phyloP scores from a whole-genome alignment of 1,139 yeast species.

The Lipomyces yarrowii region DNA sequence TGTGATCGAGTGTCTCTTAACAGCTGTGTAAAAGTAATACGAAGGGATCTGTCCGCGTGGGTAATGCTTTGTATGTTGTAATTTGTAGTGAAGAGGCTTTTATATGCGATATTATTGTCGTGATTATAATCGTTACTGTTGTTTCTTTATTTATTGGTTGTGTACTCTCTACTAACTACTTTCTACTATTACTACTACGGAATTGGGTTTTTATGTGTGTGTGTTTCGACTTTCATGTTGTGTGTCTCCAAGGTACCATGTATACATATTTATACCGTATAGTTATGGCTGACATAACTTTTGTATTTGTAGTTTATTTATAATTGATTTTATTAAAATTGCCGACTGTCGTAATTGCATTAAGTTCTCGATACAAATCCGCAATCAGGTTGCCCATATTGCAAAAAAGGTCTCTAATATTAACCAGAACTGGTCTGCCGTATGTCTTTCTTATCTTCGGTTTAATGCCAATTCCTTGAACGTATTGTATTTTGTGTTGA shows the following conservation, averaged over 20 bases:
- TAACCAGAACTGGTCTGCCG: too few relatives aligned
- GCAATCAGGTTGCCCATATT: too few relatives aligned
- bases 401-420: too few relatives aligned
- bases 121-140: background rate
- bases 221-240: slow-evolving; percentile 9
- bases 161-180: background rate
- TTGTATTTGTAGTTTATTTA: slow-evolving; percentile 15
- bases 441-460: too few relatives aligned
- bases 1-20: background rate
- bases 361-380: too few relatives aligned
- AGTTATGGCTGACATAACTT: slow-evolving; percentile 1
- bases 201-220: slow-evolving; percentile 7
- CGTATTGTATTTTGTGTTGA: too few relatives aligned
- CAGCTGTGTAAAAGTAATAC: slow-evolving; percentile 3
- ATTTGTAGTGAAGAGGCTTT: background rate
- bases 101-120: background rate
- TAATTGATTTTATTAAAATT: slow-evolving; percentile 2
- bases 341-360: background rate
- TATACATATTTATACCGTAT: slow-evolving; percentile 1
- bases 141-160: slow-evolving; percentile 8
- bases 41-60: background rate
- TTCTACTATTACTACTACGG: background rate
- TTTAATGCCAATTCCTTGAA: too few relatives aligned
- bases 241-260: slow-evolving; percentile 7
- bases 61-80: slow-evolving; percentile 1